Evolutionary conservation across 2,329 filamentous ascomycete genomes (phyloP).

Genomic region (Elsinoe batatas): DNA sequence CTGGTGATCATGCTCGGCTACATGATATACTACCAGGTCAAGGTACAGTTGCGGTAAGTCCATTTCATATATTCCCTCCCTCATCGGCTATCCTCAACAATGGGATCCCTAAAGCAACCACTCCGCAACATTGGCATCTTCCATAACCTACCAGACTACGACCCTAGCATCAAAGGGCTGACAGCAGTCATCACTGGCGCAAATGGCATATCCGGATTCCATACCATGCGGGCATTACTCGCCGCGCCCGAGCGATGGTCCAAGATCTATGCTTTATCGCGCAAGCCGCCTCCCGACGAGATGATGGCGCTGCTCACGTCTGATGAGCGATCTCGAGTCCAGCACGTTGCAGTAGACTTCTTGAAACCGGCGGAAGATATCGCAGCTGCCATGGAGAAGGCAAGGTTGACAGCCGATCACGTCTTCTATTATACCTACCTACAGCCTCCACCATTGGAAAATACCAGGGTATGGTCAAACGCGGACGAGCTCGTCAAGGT

Average conservation of each 20-base stretch:
- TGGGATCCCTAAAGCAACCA: conserved; percentile 22
- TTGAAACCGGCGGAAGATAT: conserved; percentile 25
- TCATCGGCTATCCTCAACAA: conserved; percentile 1
- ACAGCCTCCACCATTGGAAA: conserved; percentile 39
- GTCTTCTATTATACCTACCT: conserved; percentile 48
- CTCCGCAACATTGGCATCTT: conserved; percentile 35
- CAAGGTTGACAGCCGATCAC: conserved; percentile 29
- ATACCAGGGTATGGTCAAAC: conserved; percentile 39
- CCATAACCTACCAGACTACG: conserved; percentile 40
- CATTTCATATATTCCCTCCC: neutral
- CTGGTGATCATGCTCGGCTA: neutral
- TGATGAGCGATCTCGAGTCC: conserved; percentile 21
- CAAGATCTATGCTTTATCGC: conserved; percentile 42
- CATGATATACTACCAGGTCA: neutral
- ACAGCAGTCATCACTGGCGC: conserved; percentile 45
- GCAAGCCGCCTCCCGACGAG: conserved; percentile 35
- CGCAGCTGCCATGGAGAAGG: conserved; percentile 22
- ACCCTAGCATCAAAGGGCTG: conserved; percentile 33
- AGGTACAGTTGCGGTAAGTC: neutral
- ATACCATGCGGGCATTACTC: conserved; percentile 41
- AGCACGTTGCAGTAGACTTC: conserved; percentile 29
- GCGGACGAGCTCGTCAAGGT: conserved; percentile 41
- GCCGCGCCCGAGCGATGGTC: conserved; percentile 40
- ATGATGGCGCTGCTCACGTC: conserved; percentile 29
- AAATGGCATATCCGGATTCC: conserved; percentile 45